Conservation (phyloP, 1,284 basidiomycete species). For the Irpex sp. region DNA sequence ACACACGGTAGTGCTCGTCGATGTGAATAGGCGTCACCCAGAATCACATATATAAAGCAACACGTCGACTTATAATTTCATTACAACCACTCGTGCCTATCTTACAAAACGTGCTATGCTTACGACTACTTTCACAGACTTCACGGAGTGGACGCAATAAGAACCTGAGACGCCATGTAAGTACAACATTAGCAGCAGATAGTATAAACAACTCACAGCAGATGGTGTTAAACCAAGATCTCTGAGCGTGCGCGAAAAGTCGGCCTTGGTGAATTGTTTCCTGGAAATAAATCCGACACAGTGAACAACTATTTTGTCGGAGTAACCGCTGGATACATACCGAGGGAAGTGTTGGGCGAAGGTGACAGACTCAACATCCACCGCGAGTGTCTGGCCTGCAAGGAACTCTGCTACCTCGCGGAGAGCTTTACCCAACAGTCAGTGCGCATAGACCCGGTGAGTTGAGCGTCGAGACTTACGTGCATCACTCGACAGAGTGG, state of each 20-base stretch:
- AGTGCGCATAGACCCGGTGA: background rate
- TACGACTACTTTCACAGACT: background rate
- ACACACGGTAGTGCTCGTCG: background rate
- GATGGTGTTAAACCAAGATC: conserved; percentile 79
- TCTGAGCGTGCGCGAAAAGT: conserved; percentile 65
- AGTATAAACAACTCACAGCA: conserved; percentile 42
- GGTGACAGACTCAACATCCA: conserved; percentile 73
- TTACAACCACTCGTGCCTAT: background rate
- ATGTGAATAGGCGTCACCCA: too few relatives aligned
- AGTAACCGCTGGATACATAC: conserved; percentile 36
- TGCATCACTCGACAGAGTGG: conserved; percentile 75
- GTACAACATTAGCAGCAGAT: background rate
- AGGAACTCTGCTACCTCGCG: conserved; percentile 85
- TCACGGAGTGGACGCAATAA: background rate
- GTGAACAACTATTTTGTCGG: background rate
- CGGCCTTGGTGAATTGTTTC: conserved; percentile 61
- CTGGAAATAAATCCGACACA: conserved; percentile 31
- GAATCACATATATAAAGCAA: too few relatives aligned
- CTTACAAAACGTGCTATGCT: too few relatives aligned
- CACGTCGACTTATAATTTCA: too few relatives aligned
- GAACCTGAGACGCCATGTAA: background rate
- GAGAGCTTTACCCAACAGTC: conserved; percentile 49
- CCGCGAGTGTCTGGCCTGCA: conserved; percentile 65
- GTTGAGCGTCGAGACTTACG: conserved; percentile 45
- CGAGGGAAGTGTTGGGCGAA: conserved; percentile 83